phyloP scores from a whole-genome alignment of 1,284 basidiomycete genomes.

The Trichosporon coremiiforme region DNA sequence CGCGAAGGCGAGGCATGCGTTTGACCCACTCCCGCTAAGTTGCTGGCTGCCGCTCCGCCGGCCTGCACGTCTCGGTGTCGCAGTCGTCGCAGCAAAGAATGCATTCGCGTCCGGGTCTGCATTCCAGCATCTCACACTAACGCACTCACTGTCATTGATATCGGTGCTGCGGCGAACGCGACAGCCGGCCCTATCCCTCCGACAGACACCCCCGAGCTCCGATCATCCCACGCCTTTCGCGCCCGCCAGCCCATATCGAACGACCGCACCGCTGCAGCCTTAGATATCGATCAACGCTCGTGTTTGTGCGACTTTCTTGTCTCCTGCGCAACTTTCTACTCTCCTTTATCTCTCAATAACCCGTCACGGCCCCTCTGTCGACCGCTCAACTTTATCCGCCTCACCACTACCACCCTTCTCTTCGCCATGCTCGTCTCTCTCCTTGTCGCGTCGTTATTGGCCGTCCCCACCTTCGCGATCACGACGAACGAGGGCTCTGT shows the following conservation, averaged over 20 bases:
- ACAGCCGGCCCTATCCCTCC: background rate
- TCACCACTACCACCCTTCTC: background rate
- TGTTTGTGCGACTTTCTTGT: background rate
- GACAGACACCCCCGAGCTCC: background rate
- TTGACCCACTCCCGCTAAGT: background rate
- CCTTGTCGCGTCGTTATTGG: constrained; percentile 12
- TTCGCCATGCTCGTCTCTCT: constrained; percentile 3
- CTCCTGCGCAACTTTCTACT: background rate
- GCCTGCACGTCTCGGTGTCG: background rate
- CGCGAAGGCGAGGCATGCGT: constrained; percentile 1
- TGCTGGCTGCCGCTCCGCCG: background rate
- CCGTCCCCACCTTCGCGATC: background rate
- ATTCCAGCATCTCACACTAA: background rate
- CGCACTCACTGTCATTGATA: background rate
- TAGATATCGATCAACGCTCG: background rate
- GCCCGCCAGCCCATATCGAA: background rate
- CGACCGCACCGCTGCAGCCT: background rate
- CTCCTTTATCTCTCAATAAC: background rate
- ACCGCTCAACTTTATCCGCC: background rate
- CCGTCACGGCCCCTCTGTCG: too few relatives aligned
- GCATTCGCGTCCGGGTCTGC: background rate
- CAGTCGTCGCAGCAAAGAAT: background rate
- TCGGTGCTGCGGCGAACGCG: background rate
- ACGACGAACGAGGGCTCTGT: constrained; percentile 22
- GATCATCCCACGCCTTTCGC: background rate